Evolutionary conservation across 371 early-diverging fungal species (phyloP), one percentile per base, ranked within the genome.

Genomic region (Mucor sp.): DNA sequence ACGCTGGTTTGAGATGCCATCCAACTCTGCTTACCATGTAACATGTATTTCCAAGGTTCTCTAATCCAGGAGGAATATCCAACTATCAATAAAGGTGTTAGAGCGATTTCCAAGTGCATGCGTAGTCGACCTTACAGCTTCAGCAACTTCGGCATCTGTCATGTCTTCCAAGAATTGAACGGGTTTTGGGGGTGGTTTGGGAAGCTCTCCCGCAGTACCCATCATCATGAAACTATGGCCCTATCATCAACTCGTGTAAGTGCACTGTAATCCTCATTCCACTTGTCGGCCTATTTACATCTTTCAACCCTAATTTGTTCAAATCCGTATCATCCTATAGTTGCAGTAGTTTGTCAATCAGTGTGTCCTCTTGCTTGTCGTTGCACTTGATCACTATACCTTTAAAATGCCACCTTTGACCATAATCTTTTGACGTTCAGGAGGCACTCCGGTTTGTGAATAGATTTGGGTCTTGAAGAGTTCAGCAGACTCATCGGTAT

Each of bases 41-140:
- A 80, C 99, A 99, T 1, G 99, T 99, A 81, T 99, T 99, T 19
- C 99, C 99, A 39, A 97, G 77, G 72, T 99, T 99, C 37, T 81
- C 83, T 43, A 99, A 81, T 32, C 98, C 99, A 14, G 93, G 84
- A 11, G 98, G 97, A 56, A 97, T 89, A 33, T 96, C 80, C 69
- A 91, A 69, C 89, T 90, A 80, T 19, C 56, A 15, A 23, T 53
- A n/a, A 9, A 55, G 1, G 32, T n/a, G 19, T 30, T 33, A 33
- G 32, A 32, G 8, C 3, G 17, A 33, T n/a, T 23, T 21, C 1
- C n/a, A 37, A 27, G 57, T 48, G 41, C 17, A 41, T 32, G 32
- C 23, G 23, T 9, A 15, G 27, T 15, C 32, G 6, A 32, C 7
- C 86, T 71, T 85, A 93, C 94, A 21, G 94, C 94, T 77, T 94